Conservation (phyloP, 495 filamentous ascomycete species). For the Endocarpon pusillum region DNA sequence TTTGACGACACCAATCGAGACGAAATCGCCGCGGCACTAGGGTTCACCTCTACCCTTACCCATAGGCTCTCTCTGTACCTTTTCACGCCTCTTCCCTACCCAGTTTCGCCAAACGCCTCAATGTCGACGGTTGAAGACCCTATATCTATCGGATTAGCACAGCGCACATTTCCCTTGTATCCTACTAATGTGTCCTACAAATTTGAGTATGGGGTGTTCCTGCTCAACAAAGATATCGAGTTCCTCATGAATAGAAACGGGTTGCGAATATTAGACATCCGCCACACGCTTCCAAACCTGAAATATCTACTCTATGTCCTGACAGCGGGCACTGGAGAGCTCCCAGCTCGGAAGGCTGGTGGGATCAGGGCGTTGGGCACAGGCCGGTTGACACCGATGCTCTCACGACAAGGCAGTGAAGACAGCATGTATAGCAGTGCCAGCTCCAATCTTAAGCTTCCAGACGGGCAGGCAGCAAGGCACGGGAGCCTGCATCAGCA, state of each 20-base stretch:
- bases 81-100: conserved; percentile 61
- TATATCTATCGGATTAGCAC: conserved; percentile 47
- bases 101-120: conserved; percentile 52
- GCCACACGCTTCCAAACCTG: conserved; percentile 81
- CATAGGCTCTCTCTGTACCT: conserved; percentile 73
- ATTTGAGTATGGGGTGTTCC: conserved; percentile 88
- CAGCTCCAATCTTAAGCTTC: neutral
- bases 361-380: conserved; percentile 46
- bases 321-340: conserved; percentile 56
- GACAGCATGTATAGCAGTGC: conserved; percentile 24
- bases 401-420: conserved; percentile 23
- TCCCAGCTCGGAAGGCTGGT: conserved; percentile 62
- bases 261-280: conserved; percentile 63
- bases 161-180: conserved; percentile 66
- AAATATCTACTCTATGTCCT: conserved; percentile 84
- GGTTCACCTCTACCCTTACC: conserved; percentile 61
- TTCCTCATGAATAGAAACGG: conserved; percentile 58
- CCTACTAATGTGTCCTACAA: conserved; percentile 61
- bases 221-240: conserved; percentile 89
- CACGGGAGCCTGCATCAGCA: neutral
- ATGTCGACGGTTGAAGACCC: conserved; percentile 64
- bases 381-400: conserved; percentile 18
- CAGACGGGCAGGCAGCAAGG: neutral
- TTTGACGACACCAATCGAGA: conserved; percentile 51
- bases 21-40: conserved; percentile 62